phyloP scores from a whole-genome alignment of 2,329 filamentous ascomycete genomes.

The Colletotrichum navitas region DNA sequence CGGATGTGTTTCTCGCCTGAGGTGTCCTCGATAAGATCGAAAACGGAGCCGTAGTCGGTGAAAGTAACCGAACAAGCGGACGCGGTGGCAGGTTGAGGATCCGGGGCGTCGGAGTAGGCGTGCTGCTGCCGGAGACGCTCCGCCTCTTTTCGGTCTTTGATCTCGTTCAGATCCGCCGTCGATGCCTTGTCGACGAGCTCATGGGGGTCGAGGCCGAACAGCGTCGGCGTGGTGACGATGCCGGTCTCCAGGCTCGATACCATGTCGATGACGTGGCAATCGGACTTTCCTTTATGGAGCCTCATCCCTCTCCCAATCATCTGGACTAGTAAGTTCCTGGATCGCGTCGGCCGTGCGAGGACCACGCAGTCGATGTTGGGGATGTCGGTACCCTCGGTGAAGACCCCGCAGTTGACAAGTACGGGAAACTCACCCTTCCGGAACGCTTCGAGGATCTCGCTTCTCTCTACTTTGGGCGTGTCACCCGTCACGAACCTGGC shows the following conservation, averaged over 20 bases:
- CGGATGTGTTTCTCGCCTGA: slow-evolving; percentile 84
- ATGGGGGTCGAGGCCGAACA: slow-evolving; percentile 91
- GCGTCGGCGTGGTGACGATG: slow-evolving; percentile 88
- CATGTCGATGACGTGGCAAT: slow-evolving; percentile 98
- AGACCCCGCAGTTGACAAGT: slow-evolving; percentile 93
- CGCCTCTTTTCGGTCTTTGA: slow-evolving; percentile 63
- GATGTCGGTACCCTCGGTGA: slow-evolving; percentile 97
- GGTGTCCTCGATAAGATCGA: slow-evolving; percentile 88
- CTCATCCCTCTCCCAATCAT: slow-evolving; percentile 98
- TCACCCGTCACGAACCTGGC: slow-evolving; percentile 89
- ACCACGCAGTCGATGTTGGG: slow-evolving; percentile 96
- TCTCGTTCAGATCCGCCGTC: slow-evolving; percentile 69
- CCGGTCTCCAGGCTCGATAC: slow-evolving; percentile 87
- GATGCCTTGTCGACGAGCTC: slow-evolving; percentile 79
- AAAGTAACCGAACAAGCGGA: slow-evolving; percentile 73
- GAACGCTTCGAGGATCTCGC: slow-evolving; percentile 81
- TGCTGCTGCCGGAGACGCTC: slow-evolving; percentile 53
- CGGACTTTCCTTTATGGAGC: slow-evolving; percentile 80
- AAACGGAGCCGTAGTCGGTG: slow-evolving; percentile 91
- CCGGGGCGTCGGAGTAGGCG: slow-evolving; percentile 32
- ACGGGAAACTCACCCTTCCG: slow-evolving; percentile 83
- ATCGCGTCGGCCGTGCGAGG: slow-evolving; percentile 88
- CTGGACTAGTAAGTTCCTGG: slow-evolving; percentile 92
- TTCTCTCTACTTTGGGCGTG: slow-evolving; percentile 77
- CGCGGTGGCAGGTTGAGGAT: background rate